phyloP scores from a whole-genome alignment of 495 filamentous ascomycete species.

The Hypoxylon crocopeplum region DNA sequence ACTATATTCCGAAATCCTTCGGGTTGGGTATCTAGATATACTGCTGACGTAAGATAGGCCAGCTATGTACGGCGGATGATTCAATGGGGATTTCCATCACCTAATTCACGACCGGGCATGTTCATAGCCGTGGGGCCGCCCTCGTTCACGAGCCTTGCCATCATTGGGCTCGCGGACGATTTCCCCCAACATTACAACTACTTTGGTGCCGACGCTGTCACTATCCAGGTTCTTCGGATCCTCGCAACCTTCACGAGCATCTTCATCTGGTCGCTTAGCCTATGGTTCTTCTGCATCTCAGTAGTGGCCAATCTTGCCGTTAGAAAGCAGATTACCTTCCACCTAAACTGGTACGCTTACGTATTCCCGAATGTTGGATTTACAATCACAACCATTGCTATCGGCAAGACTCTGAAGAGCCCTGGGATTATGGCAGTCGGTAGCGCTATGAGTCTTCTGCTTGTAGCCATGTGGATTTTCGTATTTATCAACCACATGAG shows the following conservation, averaged over 20 bases:
- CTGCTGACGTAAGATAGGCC: conserved; percentile 37
- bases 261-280: conserved; percentile 72
- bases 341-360: conserved; percentile 63
- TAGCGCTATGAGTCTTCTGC: conserved; percentile 59
- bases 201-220: conserved; percentile 32
- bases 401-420: conserved; percentile 53
- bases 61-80: conserved; percentile 66
- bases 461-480: conserved; percentile 65
- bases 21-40: background rate
- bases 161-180: conserved; percentile 68
- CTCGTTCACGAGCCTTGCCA: conserved; percentile 71
- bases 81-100: conserved; percentile 60
- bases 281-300: conserved; percentile 76
- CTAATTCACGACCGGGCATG: conserved; percentile 64
- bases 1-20: background rate
- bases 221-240: conserved; percentile 34
- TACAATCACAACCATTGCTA: conserved; percentile 53
- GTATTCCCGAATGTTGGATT: conserved; percentile 68
- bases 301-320: conserved; percentile 59
- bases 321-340: conserved; percentile 59
- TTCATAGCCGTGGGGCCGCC: conserved; percentile 76
- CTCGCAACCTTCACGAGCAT: conserved; percentile 53
- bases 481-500: conserved; percentile 60
- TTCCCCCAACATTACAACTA: conserved; percentile 38
- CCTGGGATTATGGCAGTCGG: conserved; percentile 52